These are phyloP conservation scores for Furcasterigmium sp. DNA, from an alignment of 2,329 filamentous ascomycete species.

Conservation along the genomic window DNA sequence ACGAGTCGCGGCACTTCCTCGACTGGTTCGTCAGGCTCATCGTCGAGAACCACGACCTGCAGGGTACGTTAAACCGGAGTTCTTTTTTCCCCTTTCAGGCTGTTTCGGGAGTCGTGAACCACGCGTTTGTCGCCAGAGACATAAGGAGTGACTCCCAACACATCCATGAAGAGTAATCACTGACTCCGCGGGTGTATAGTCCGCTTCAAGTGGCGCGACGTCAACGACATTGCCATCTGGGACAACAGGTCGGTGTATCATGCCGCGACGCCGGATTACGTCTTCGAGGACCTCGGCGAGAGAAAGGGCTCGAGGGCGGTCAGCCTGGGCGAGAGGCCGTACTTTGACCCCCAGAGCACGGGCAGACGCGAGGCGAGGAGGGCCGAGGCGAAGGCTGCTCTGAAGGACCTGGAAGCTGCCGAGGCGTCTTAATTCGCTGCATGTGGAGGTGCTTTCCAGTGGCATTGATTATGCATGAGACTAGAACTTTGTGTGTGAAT, in stretches of 20 bases:
- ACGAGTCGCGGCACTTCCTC: constrained; percentile 42
- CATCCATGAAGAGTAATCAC: no score
- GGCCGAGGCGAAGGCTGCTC: neutral
- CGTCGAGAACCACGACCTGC: constrained; percentile 50
- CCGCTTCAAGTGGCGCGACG: constrained; percentile 34
- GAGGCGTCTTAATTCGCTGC: no score
- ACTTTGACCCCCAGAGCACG: constrained; percentile 40
- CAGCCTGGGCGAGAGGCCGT: constrained; percentile 48
- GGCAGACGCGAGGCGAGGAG: constrained; percentile 13
- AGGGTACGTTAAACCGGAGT: no score
- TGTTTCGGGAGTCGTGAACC: no score
- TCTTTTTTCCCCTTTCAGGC: no score
- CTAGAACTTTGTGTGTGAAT: no score
- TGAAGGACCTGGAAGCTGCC: neutral
- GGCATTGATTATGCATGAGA: no score
- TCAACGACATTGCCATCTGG: constrained; percentile 50
- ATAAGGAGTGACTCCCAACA: no score
- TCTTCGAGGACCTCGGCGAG: constrained; percentile 37
- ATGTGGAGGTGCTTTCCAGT: no score
- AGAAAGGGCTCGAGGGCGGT: constrained; percentile 44
- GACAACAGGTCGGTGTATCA: constrained; percentile 54
- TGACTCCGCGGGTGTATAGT: no score
- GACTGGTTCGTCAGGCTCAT: constrained; percentile 47
- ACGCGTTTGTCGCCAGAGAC: no score
- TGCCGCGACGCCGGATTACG: constrained; percentile 47